These are phyloP conservation scores for Ceratocystis harringtonii DNA, from an alignment of 2,329 filamentous ascomycete genomes.

Conservation along the genomic window DNA sequence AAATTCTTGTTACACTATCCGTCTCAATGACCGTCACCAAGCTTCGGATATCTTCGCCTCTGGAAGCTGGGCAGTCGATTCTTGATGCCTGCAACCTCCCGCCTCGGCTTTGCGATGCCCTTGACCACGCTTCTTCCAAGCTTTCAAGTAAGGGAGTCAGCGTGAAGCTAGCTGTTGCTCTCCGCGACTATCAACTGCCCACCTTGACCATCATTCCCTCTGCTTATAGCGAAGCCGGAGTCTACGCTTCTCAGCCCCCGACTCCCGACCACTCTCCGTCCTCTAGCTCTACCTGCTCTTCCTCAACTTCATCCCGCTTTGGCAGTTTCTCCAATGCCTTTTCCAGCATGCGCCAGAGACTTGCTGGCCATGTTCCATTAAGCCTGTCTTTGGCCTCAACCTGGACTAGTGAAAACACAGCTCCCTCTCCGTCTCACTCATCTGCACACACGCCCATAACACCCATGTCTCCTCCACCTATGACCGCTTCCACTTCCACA, in stretches of 20 bases:
- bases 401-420: conserved; percentile 1
- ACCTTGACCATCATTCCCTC: conserved; percentile 14
- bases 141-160: conserved; percentile 41
- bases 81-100: conserved; percentile 45
- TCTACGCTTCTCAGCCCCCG: conserved; percentile 19
- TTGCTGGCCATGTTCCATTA: conserved; percentile 16
- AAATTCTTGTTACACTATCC: conserved; percentile 15
- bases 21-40: conserved; percentile 32
- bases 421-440: conserved; percentile 19
- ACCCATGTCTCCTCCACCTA: conserved; percentile 29
- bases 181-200: conserved; percentile 40
- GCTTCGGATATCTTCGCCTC: conserved; percentile 43
- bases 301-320: conserved; percentile 22
- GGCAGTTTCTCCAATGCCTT: conserved; percentile 23
- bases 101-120: conserved; percentile 35
- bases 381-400: conserved; percentile 1
- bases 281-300: conserved; percentile 12
- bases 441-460: conserved; percentile 26
- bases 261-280: conserved; percentile 24
- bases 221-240: background rate
- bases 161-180: conserved; percentile 42
- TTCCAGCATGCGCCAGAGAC: conserved; percentile 24
- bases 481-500: conserved; percentile 36
- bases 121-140: conserved; percentile 43
- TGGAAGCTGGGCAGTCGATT: conserved; percentile 47